These are phyloP conservation scores for Dictyostelium discoideum DNA, from an alignment of 78 protist genomes.

Conservation along the genomic window dicty_2.7 NC_007088.5:6796001-6796500, in stretches of 20 bases:
- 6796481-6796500: neutral
- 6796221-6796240: conserved; percentile 61
- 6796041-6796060: neutral
- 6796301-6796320: conserved; percentile 34
- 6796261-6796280: conserved; percentile 21
- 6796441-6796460: conserved; percentile 26
- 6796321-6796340: conserved; percentile 49
- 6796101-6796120: conserved; percentile 63
- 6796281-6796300: conserved; percentile 53
- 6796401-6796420: conserved; percentile 1
- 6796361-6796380: neutral
- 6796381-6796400: neutral
- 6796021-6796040: conserved; percentile 37
- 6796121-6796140: neutral
- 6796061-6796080: neutral
- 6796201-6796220: conserved; percentile 54
- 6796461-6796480: neutral
- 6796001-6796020: conserved; percentile 37
- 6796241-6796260: neutral
- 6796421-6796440: neutral
- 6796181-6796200: conserved; percentile 26
- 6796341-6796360: conserved; percentile 36
- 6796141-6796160: neutral
- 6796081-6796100: conserved; percentile 36
- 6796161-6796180: conserved; percentile 34